Evolutionary conservation across 352 stramenopile genomes (phyloP).

Genomic region (Pythium rhizo-oryzae): DNA sequence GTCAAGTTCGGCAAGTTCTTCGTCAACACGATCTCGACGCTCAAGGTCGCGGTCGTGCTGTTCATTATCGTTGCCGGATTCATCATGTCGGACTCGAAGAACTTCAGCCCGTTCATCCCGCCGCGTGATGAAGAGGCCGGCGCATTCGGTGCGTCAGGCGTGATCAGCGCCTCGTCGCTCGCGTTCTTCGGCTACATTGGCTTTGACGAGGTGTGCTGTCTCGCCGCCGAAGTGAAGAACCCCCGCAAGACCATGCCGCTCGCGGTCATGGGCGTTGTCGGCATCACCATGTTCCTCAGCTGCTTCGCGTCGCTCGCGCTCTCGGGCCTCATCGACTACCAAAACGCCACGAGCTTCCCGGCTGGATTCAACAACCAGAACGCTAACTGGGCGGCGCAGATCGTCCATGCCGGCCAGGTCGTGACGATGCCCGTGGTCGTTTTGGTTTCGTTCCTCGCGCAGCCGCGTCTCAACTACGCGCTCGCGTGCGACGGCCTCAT

Average conservation of each 20-base stretch:
- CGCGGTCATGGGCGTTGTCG: conserved; percentile 84
- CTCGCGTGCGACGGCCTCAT: conserved; percentile 93
- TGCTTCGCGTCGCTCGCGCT: conserved; percentile 85
- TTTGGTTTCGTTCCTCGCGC: conserved; percentile 91
- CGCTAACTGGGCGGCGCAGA: conserved; percentile 45
- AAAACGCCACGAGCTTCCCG: conserved; percentile 35
- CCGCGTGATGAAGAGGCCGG: conserved; percentile 28
- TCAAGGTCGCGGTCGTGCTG: conserved; percentile 85
- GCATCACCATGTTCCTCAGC: conserved; percentile 70
- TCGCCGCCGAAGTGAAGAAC: conserved; percentile 83
- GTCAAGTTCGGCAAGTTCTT: conserved; percentile 91
- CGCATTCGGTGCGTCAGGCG: conserved; percentile 48
- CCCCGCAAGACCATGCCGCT: conserved; percentile 76
- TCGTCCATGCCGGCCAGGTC: conserved; percentile 59
- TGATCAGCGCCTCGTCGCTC: conserved; percentile 79
- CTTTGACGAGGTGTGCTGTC: conserved; percentile 95
- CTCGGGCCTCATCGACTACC: conserved; percentile 63
- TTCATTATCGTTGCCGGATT: conserved; percentile 94
- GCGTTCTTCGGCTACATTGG: conserved; percentile 95
- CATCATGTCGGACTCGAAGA: conserved; percentile 70
- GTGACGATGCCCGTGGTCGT: conserved; percentile 95
- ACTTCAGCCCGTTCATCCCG: conserved; percentile 87
- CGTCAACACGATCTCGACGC: conserved; percentile 84
- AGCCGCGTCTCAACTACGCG: conserved; percentile 93
- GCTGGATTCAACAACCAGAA: conserved; percentile 45